phyloP scores from a whole-genome alignment of 2,329 filamentous ascomycete species.

The Mycosphaerelloides madeirae region DNA sequence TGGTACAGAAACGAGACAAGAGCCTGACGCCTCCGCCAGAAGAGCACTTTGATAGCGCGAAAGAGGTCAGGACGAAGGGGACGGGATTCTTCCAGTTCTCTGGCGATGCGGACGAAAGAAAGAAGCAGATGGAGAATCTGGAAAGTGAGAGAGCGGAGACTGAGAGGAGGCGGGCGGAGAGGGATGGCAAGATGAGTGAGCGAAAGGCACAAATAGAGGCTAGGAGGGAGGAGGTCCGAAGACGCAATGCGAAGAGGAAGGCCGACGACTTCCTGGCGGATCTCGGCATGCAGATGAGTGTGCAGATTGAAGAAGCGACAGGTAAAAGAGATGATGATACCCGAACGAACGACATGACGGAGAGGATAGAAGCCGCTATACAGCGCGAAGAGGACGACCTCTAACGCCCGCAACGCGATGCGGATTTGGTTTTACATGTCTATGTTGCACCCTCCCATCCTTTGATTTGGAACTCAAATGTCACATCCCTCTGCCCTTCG shows the following conservation, averaged over 20 bases:
- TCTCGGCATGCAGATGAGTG: conserved; percentile 38
- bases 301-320: neutral
- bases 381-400: conserved; percentile 3
- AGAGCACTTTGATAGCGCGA: conserved; percentile 78
- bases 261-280: conserved; percentile 69
- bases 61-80: conserved; percentile 81
- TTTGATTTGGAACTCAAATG: conserved; percentile 47
- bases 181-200: conserved; percentile 48
- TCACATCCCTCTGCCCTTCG: conserved; percentile 44
- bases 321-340: conserved; percentile 5
- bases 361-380: conserved; percentile 16
- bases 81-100: conserved; percentile 91
- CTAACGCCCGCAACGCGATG: neutral
- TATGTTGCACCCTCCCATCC: conserved; percentile 25
- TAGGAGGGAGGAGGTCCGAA: conserved; percentile 18
- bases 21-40: conserved; percentile 74
- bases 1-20: conserved; percentile 73
- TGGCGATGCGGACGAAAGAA: conserved; percentile 61
- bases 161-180: conserved; percentile 57
- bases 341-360: conserved; percentile 1
- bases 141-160: conserved; percentile 64
- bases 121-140: conserved; percentile 72
- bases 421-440: neutral
- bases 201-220: conserved; percentile 52
- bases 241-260: conserved; percentile 50